Conservation (phyloP, 805 yeast genomes). For the Metschnikowia vanudenii region DNA sequence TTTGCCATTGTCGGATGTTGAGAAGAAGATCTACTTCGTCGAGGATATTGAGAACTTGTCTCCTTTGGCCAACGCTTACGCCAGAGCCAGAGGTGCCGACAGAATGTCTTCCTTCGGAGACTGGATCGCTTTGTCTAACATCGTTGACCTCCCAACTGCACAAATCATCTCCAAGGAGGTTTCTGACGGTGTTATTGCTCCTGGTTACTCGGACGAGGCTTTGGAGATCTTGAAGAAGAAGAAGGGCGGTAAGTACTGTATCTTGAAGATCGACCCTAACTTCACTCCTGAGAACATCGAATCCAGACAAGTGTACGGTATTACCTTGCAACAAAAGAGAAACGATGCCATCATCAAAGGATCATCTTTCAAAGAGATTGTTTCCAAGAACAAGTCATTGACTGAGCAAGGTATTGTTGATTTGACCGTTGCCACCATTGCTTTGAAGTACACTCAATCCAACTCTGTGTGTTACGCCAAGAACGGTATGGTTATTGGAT, state of each 20-base stretch:
- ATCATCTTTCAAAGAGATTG: constrained; percentile 87
- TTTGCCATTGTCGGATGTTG: constrained; percentile 83
- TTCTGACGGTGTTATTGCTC: constrained; percentile 98
- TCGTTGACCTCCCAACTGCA: constrained; percentile 95
- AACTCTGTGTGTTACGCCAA: constrained; percentile 98
- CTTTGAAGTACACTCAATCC: constrained; percentile 95
- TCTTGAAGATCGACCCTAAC: constrained; percentile 93
- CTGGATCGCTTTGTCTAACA: constrained; percentile 94
- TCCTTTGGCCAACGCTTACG: constrained; percentile 96
- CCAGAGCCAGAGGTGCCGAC: constrained; percentile 99
- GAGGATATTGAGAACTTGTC: constrained; percentile 91
- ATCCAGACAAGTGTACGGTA: constrained; percentile 94
- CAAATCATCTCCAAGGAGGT: constrained; percentile 96
- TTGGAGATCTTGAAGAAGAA: constrained; percentile 83
- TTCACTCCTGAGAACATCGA: constrained; percentile 78
- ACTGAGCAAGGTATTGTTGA: constrained; percentile 92
- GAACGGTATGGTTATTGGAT: constrained; percentile 98
- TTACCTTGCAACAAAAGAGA: constrained; percentile 93
- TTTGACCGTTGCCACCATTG: constrained; percentile 94
- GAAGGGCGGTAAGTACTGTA: constrained; percentile 97
- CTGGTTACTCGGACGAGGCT: constrained; percentile 93
- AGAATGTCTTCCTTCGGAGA: constrained; percentile 99
- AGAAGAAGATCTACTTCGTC: constrained; percentile 94
- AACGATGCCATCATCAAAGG: constrained; percentile 95
- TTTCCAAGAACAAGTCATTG: constrained; percentile 79